Evolutionary conservation across 139 green algal species (phyloP).

Genomic region (Trebouxia sp.): DNA sequence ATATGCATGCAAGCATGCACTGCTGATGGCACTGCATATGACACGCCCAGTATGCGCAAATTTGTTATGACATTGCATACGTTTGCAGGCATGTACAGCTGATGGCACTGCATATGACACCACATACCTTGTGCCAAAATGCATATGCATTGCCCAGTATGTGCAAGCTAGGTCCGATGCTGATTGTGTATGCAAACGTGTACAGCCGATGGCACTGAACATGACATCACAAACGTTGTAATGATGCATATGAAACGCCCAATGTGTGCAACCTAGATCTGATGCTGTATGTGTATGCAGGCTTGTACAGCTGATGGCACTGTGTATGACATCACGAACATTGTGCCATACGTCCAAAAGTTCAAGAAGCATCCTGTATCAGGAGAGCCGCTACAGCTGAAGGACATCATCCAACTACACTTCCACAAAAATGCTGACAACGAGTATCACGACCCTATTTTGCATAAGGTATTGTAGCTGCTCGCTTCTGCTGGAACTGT

Average conservation of each 20-base stretch:
- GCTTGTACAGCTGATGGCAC: constrained; percentile 82
- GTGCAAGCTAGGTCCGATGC: neutral
- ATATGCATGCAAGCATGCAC: too few relatives aligned
- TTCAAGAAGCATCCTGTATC: constrained; percentile 84
- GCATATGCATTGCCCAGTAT: neutral
- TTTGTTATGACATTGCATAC: too few relatives aligned
- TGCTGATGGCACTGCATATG: too few relatives aligned
- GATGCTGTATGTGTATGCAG: constrained; percentile 22
- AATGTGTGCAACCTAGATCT: neutral
- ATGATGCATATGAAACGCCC: too few relatives aligned
- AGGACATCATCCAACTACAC: constrained; percentile 88
- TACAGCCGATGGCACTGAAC: constrained; percentile 76
- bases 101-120: constrained; percentile 86
- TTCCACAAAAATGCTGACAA: constrained; percentile 90
- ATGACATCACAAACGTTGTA: constrained; percentile 80
- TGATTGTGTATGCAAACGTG: neutral
- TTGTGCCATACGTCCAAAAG: constrained; percentile 89
- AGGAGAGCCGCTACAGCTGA: constrained; percentile 79
- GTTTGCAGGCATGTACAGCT: constrained; percentile 66
- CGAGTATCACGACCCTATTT: constrained; percentile 90
- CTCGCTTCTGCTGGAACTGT: too few relatives aligned
- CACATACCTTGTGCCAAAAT: constrained; percentile 69
- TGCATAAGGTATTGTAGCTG: constrained; percentile 71
- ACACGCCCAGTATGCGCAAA: too few relatives aligned
- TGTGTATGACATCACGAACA: constrained; percentile 77